Evolutionary conservation across 148 eudicot species (phyloP).

Genomic region (Chenopodium formosanum): DNA sequence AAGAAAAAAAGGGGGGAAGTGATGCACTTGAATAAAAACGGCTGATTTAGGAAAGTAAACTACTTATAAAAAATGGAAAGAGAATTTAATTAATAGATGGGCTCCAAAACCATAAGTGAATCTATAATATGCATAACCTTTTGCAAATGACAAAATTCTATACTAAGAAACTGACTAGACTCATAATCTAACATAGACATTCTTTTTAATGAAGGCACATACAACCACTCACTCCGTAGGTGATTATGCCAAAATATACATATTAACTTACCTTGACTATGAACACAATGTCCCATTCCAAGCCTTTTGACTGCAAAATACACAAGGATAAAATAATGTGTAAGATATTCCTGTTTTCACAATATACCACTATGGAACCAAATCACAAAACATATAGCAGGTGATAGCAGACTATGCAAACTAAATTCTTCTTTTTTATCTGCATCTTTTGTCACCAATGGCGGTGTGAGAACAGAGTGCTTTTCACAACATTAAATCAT

Average conservation of each 20-base stretch:
- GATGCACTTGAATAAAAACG: no score
- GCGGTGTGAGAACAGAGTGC: neutral
- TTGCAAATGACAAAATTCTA: neutral
- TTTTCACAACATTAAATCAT: neutral
- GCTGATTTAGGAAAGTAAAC: no score
- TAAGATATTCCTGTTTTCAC: neutral
- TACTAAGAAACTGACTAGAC: neutral
- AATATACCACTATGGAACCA: neutral
- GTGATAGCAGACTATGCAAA: neutral
- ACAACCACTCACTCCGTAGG: neutral
- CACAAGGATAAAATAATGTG: neutral
- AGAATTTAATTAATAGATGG: no score
- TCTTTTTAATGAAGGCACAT: neutral
- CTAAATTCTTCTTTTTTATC: neutral
- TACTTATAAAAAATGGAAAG: no score
- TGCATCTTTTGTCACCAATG: neutral
- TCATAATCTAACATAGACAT: neutral
- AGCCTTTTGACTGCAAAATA: constrained; percentile 83
- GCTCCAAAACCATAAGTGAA: neutral
- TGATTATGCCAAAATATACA: neutral
- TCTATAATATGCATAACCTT: neutral
- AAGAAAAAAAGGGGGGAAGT: no score
- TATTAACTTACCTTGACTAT: constrained; percentile 66
- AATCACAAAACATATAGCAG: neutral
- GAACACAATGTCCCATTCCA: constrained; percentile 98